Conservation (phyloP, 1,284 basidiomycete genomes). For the Hemileia vastatrix region DNA sequence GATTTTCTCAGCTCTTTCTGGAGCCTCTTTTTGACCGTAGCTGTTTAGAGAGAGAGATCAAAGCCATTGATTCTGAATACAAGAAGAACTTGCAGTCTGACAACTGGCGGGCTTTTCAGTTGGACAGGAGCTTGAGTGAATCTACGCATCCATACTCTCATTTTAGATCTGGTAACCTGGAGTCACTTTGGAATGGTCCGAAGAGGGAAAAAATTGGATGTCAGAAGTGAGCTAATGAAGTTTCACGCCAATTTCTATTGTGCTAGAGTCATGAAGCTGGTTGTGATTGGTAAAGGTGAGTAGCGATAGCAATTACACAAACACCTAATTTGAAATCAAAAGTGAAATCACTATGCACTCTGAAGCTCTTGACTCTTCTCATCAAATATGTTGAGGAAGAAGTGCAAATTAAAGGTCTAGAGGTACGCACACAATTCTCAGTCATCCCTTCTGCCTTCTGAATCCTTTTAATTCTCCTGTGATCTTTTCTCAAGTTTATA, state of each 20-base stretch:
- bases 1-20: slow-evolving; percentile 90
- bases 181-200: slow-evolving; percentile 62
- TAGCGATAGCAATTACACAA: slow-evolving; percentile 78
- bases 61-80: slow-evolving; percentile 96
- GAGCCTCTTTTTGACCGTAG: slow-evolving; percentile 81
- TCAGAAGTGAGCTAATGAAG: slow-evolving; percentile 76
- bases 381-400: no score
- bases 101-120: slow-evolving; percentile 87
- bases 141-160: slow-evolving; percentile 78
- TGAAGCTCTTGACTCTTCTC: no score
- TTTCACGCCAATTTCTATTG: slow-evolving; percentile 95
- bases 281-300: slow-evolving; percentile 85
- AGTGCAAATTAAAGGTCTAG: no score
- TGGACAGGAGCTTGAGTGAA: slow-evolving; percentile 75
- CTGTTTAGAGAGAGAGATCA: slow-evolving; percentile 86
- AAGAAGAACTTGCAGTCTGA: slow-evolving; percentile 97
- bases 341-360: no score
- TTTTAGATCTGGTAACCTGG: slow-evolving; percentile 84
- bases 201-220: slow-evolving; percentile 61
- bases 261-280: slow-evolving; percentile 84
- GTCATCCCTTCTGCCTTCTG: no score
- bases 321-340: slow-evolving; percentile 75
- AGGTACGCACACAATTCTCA: no score
- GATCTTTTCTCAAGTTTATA: no score
- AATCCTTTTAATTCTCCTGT: no score